Base-by-base conservation (phyloP, 1,284 basidiomycete species). In the Ceratobasidium sp. region DNA sequence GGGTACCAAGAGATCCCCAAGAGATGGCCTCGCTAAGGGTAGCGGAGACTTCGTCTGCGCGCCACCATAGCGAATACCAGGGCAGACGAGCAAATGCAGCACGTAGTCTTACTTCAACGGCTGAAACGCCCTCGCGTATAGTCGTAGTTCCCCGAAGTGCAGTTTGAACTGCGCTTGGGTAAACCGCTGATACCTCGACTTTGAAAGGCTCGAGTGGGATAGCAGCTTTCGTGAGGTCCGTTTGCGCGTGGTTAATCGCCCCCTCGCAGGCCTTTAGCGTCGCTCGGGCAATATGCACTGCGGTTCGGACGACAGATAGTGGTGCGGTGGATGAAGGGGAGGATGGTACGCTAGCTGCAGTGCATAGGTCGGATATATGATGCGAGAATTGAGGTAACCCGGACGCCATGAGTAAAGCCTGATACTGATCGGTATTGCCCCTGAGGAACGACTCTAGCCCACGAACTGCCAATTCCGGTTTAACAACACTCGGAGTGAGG, bases 21-120 rank as follows among this genome's bases (percentile, higher is more conserved):
- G 55, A 38, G 21, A 71, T 41, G 11, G 67, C 44, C 35, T 71
- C 67, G n/a, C 67, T 35, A 1, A 71, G 32, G 8, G 55, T 59
- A n/a, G 26, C 57, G 8, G 67, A 47, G 21, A 71, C 67, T 52
- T 71, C 67, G n/a, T 71, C 67, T 16, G 67, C 67, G 16, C 67
- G 67, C 67, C 67, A 71, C 67, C 67, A 71, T 41, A 71, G 30
- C n/a, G 67, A 71, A 50, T 71, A 71, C 67, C 67, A 71, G 9
- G 67, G 67, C 43, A 71, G 28, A 23, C 67, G 67, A 41, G 23
- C 44, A 41, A 59, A 71, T 30, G 67, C 67, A 30, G 55, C 44
- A 14, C 44, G 54, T 23, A 71, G 32, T 4, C 67, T 55, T 21
- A 28, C 23, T 52, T 71, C 67, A 46, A 32, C 67, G 14, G 38